A percentile compares a stretch with the other conserved stretches of the same genome.
Conservation (phyloP, 2,329 filamentous ascomycete genomes). For the Chalaropsis thielavioides region DNA sequence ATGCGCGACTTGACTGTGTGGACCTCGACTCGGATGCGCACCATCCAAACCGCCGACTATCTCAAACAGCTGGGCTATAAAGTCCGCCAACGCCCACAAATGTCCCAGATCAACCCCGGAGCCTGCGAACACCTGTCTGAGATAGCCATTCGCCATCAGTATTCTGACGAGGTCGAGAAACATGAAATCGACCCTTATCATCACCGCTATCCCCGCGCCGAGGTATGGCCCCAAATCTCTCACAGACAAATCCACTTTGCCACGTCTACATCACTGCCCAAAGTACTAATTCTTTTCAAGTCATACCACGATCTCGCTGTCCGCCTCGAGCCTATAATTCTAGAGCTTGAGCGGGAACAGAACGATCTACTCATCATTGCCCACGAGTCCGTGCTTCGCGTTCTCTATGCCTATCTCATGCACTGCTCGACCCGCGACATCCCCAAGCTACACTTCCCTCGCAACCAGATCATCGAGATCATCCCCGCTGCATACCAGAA, state of each 20-base stretch:
- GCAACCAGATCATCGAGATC: conserved; percentile 97
- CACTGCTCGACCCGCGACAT: conserved; percentile 94
- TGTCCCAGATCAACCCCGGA: conserved; percentile 94
- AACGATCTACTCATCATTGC: conserved; percentile 97
- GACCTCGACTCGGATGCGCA: conserved; percentile 84
- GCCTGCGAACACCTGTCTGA: conserved; percentile 92
- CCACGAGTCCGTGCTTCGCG: conserved; percentile 91
- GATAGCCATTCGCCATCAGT: conserved; percentile 60
- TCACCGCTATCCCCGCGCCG: conserved; percentile 85
- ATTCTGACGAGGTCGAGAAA: conserved; percentile 81
- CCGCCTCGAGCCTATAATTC: conserved; percentile 89
- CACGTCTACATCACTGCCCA: no score
- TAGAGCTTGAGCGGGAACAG: conserved; percentile 91
- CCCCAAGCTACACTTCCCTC: conserved; percentile 79
- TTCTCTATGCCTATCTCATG: conserved; percentile 96
- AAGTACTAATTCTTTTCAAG: conserved; percentile 30
- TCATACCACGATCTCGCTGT: conserved; percentile 99
- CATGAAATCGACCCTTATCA: conserved; percentile 94
- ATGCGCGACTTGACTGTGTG: conserved; percentile 76
- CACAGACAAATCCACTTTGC: no score
- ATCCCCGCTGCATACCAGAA: conserved; percentile 97
- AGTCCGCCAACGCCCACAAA: conserved; percentile 81
- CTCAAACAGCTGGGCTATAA: conserved; percentile 70
- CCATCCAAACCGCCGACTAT: conserved; percentile 75
- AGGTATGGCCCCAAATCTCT: conserved; percentile 39